A percentile compares a stretch with the other conserved stretches of the same genome.
These are phyloP conservation scores for Xylaria telfairii DNA, from an alignment of 495 filamentous ascomycete species.

Conservation along the genomic window DNA sequence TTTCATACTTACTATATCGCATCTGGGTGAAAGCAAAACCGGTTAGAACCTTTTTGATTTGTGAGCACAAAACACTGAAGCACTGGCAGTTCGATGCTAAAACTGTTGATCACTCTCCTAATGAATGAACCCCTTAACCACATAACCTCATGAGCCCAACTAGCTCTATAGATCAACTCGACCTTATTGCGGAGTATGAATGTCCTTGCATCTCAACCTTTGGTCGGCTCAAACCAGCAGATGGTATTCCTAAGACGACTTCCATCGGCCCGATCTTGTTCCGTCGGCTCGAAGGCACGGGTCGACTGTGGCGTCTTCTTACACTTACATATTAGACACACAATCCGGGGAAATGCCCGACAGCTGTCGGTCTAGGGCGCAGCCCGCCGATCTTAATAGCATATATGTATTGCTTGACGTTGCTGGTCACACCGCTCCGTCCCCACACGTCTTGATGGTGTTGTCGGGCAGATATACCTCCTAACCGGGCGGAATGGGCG, in stretches of 20 bases:
- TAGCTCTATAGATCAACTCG: background rate
- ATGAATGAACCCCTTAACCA: background rate
- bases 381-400: background rate
- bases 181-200: background rate
- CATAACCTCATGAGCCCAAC: background rate
- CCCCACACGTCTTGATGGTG: background rate
- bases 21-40: background rate
- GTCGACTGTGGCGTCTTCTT: conserved; percentile 14
- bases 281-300: background rate
- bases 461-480: background rate
- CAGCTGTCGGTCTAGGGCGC: background rate
- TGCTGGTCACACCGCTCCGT: background rate
- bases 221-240: background rate
- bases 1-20: background rate
- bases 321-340: background rate
- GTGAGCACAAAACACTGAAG: background rate
- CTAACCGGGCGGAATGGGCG: background rate
- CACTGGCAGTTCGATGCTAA: background rate
- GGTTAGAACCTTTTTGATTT: background rate
- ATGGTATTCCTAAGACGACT: background rate
- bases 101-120: background rate
- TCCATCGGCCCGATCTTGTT: background rate
- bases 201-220: background rate
- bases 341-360: background rate
- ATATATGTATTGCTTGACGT: background rate